Percentiles rank a stretch among this genome's conserved stretches.
These are phyloP conservation scores for Pisolithus marmoratus DNA, from an alignment of 768 basidiomycete genomes.

Conservation along the genomic window DNA sequence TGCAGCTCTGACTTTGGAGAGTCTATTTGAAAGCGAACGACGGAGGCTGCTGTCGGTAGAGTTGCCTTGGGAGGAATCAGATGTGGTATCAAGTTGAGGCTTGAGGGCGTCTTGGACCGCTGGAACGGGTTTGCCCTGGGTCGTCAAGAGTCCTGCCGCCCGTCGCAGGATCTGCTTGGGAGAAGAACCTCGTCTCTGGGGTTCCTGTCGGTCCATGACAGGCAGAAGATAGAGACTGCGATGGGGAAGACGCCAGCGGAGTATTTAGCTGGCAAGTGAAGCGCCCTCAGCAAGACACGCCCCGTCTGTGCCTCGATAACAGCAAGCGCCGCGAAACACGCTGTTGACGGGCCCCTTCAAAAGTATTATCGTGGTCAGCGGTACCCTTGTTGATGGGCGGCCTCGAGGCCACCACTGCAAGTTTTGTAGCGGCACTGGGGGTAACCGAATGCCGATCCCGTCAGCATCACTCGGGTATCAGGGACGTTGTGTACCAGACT, in stretches of 20 bases:
- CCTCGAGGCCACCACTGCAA: no score
- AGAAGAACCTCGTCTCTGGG: neutral
- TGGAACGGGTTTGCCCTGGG: constrained; percentile 21
- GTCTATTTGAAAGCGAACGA: constrained; percentile 31
- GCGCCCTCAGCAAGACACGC: no score
- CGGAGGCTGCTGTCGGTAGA: constrained; percentile 14
- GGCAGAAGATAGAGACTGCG: neutral
- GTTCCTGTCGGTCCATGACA: neutral
- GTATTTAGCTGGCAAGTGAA: no score
- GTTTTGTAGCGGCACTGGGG: no score
- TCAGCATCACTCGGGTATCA: no score
- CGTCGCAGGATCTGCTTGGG: constrained; percentile 29
- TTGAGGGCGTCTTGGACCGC: constrained; percentile 2
- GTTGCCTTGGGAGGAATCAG: neutral
- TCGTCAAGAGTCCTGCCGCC: constrained; percentile 33
- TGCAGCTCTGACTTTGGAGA: constrained; percentile 28
- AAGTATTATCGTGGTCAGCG: no score
- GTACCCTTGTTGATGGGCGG: no score
- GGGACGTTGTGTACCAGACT: no score
- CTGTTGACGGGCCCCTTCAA: no score
- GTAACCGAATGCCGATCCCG: no score
- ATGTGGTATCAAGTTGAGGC: neutral
- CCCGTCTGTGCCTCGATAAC: no score
- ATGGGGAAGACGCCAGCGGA: neutral
- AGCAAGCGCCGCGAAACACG: no score